Base-by-base conservation (phyloP, 208 protist species). In the Spongospora subterranea region DNA sequence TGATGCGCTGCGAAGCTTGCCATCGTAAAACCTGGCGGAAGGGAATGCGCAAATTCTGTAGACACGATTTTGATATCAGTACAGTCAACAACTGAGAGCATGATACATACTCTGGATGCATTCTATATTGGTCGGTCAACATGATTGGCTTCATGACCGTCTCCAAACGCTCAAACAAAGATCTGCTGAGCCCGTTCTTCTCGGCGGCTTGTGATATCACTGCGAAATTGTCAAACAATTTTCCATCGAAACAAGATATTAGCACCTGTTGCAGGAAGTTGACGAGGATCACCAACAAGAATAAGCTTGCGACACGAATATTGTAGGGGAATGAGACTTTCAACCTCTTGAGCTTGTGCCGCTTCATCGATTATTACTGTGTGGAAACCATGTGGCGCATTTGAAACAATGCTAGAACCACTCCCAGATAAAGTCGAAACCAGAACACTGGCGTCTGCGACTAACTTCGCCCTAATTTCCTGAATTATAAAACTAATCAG, bases 241-340 rank as follows among this genome's bases (percentile, higher is more conserved):
- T 45, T 20, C 40, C 6, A 35, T 17, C 6, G 6, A 82, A 6
- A 40, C 11, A 6, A 82, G 71, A 17, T 82, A 43, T 43, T 20
- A n/a, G 66, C 54, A 13, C 88, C 91, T 0, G 91, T 92, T 17
- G 91, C 76, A 20, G 91, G 91, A 6, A 93, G 76, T 82, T 93
- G 92, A 43, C 65, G 20, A n/a, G 77, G 92, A 88, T 93, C 92
- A 17, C 92, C 92, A 6, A 88, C 54, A 1, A 93, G 88, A n/a
- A 93, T 45, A 0, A 82, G 20, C 46, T 77, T 89, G 0, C 35
- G 17, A 0, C 89, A 39, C 39, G 0, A 32, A 54, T 24, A 76
- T 6, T 53, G 20, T 20, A 93, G 54, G 38, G 92, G 88, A 60
- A 93, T 46, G 13, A 93, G 76, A 24, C 77, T 65, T 0, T 88